A percentile compares a stretch with the other conserved stretches of the same genome.
Conservation (phyloP, 2,329 filamentous ascomycete species). For the Microcyclospora pomicola region DNA sequence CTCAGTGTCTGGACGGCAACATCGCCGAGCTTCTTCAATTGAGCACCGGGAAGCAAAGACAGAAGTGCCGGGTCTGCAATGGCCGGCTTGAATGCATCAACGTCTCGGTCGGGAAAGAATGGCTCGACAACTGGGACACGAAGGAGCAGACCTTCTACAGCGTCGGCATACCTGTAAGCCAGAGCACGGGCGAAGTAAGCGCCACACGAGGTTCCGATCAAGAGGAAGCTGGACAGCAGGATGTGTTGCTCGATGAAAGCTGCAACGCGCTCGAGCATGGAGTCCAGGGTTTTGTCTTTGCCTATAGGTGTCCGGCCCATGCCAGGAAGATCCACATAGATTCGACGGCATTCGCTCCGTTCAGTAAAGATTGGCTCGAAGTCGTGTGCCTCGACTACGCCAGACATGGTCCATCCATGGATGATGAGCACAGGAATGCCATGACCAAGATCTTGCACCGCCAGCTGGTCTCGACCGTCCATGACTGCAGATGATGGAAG, state of each 20-base stretch:
- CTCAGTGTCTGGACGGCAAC: slow-evolving; percentile 4
- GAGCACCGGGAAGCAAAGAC: neutral
- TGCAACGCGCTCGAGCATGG: slow-evolving; percentile 2
- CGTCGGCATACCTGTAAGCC: slow-evolving; percentile 1
- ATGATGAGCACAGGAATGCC: slow-evolving; percentile 5
- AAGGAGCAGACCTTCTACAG: slow-evolving; percentile 4
- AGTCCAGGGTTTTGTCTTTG: slow-evolving; percentile 1
- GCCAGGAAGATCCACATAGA: slow-evolving; percentile 7
- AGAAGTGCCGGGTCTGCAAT: slow-evolving; percentile 1
- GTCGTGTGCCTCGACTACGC: slow-evolving; percentile 2
- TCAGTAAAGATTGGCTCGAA: slow-evolving; percentile 6
- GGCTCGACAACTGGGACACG: slow-evolving; percentile 6
- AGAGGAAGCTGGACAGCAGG: slow-evolving; percentile 3
- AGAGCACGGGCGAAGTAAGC: slow-evolving; percentile 6
- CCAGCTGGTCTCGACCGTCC: too few relatives aligned
- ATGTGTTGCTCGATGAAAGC: slow-evolving; percentile 4
- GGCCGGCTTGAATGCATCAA: slow-evolving; percentile 2
- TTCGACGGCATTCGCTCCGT: slow-evolving; percentile 1
- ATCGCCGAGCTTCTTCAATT: slow-evolving; percentile 1
- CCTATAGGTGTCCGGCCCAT: slow-evolving; percentile 3
- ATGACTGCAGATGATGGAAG: too few relatives aligned
- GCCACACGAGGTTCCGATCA: slow-evolving; percentile 4
- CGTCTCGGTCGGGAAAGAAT: slow-evolving; percentile 1
- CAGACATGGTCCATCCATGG: slow-evolving; percentile 5
- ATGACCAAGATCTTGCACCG: neutral